Conservation (phyloP, 345 rosid genomes). For the Murraya koenigii region DNA sequence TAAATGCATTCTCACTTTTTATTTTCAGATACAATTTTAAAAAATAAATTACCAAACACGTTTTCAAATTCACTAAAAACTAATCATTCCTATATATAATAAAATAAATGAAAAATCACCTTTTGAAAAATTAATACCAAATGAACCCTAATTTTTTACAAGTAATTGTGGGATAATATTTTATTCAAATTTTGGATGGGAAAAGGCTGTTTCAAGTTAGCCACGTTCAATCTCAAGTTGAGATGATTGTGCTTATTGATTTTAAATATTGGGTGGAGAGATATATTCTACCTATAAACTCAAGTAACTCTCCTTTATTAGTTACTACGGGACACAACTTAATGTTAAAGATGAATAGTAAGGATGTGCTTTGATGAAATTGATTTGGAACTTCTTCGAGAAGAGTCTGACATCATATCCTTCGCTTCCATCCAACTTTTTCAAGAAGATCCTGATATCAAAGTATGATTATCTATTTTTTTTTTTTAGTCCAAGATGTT, state of each 20-base stretch:
- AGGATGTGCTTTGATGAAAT: constrained; percentile 20
- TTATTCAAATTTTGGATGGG: constrained; percentile 34
- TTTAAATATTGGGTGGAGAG: background rate
- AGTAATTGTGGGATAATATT: constrained; percentile 21
- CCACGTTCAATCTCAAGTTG: constrained; percentile 2
- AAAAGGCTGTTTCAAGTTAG: constrained; percentile 17
- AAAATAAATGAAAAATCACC: too few relatives aligned
- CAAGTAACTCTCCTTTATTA: too few relatives aligned
- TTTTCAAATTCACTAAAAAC: too few relatives aligned
- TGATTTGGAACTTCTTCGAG: constrained; percentile 4
- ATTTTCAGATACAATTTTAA: too few relatives aligned
- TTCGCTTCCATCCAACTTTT: background rate
- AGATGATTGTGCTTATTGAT: constrained; percentile 4
- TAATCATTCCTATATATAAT: too few relatives aligned
- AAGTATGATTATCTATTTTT: background rate
- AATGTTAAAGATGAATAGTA: constrained; percentile 2
- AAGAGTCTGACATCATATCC: background rate
- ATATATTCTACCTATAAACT: too few relatives aligned
- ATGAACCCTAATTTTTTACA: background rate
- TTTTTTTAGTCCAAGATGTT: background rate
- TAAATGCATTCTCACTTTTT: too few relatives aligned
- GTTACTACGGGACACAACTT: too few relatives aligned
- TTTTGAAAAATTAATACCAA: too few relatives aligned
- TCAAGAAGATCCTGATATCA: background rate
- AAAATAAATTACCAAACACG: too few relatives aligned